Base-by-base conservation (phyloP, 208 protist species). In the Leishmania gerbilli region DNA sequence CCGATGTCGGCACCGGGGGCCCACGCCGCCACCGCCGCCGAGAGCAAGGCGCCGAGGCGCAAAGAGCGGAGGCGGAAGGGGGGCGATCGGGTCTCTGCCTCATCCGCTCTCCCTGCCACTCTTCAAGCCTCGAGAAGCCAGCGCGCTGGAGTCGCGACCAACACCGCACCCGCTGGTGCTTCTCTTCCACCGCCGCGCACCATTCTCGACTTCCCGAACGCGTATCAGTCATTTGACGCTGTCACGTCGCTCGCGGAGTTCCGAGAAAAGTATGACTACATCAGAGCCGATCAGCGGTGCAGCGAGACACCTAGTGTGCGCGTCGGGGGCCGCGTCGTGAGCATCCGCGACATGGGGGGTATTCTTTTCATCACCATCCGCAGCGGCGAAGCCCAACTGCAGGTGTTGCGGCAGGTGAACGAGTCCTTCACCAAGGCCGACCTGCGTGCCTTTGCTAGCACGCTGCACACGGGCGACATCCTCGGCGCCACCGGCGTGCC, bases 341-440 rank as follows among this genome's bases (percentile, higher is more conserved):
- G 93, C 71, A 71, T 94, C 51, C 89, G 95, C 6, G 90, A 96
- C 79, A 96, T 98, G 92, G 95, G 95, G 13, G 87, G 90, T 60
- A 96, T 98, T 56, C 68, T 98, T 17, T 98, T 98, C 71, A 31
- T 93, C 53, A 98, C 95, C 15, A 88, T 98, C 67, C 83, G 88
- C 71, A 89, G 88, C 64, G 85, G 90, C 74, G 90, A 87, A 40
- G 76, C 68, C n/a, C 79, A 90, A 60, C 80, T 98, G 80, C 95
- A 98, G 86, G 76, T 98, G 31, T 79, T 96, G 4, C 85, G 84
- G 6, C 91, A 92, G 76, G 93, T 93, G 7, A 84, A 77, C 37
- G 87, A 88, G 21, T 53, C 80, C 37, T 89, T 95, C 77, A 87
- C 80, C 31, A 91, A 90, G 80, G 85, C 84, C 17, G 84, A 88